A percentile compares a stretch with the other conserved stretches of the same genome.
Conservation (phyloP, 345 rosid genomes). For the Citrus glauca region DNA sequence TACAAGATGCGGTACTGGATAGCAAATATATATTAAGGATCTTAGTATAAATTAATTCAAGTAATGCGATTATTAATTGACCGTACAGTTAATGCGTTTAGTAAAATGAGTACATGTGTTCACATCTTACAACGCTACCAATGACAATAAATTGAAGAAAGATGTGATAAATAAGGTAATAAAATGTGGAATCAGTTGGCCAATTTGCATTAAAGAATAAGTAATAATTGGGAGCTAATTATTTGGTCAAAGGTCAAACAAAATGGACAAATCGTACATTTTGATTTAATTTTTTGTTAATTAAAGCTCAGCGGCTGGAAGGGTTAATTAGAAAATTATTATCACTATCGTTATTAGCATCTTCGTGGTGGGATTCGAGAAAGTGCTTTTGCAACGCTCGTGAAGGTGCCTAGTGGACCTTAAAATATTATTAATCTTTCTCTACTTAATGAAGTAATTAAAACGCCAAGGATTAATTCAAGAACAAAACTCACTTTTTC, state of each 20-base stretch:
- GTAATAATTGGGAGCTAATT: background rate
- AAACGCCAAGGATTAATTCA: too few relatives aligned
- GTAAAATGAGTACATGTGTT: background rate
- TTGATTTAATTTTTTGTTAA: background rate
- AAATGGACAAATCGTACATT: constrained; percentile 8
- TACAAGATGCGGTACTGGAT: background rate
- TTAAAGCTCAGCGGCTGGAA: background rate
- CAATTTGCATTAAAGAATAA: background rate
- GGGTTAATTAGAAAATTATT: background rate
- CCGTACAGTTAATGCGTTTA: background rate
- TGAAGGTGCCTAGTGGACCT: background rate
- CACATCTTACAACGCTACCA: background rate
- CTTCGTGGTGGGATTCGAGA: background rate
- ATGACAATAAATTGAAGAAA: background rate
- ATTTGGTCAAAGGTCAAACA: constrained; percentile 21
- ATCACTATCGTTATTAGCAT: background rate
- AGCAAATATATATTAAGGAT: background rate
- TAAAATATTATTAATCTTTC: background rate
- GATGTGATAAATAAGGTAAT: background rate
- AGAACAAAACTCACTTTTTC: too few relatives aligned
- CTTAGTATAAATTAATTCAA: background rate
- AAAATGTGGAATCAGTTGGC: background rate
- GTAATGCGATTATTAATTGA: background rate
- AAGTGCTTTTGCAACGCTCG: background rate
- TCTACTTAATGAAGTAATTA: too few relatives aligned